A percentile compares a stretch with the other conserved stretches of the same genome.
phyloP scores from a whole-genome alignment of 2,329 filamentous ascomycete species.

The Fusarium humuli region DNA sequence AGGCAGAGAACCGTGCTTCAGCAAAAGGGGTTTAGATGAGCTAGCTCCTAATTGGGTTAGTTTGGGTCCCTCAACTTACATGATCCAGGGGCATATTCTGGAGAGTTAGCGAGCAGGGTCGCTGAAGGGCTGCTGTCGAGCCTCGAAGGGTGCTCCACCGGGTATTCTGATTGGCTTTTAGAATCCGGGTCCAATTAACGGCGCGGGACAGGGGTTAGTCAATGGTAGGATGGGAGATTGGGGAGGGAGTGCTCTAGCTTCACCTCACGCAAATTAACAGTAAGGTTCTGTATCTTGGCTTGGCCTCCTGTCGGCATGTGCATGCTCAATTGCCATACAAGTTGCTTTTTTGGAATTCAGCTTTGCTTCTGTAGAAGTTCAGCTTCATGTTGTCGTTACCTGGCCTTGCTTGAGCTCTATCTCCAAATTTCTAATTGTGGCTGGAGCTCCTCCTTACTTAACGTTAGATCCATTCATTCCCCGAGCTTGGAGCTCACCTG shows the following conservation, averaged over 20 bases:
- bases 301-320: constrained; percentile 2
- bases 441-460: constrained; percentile 18
- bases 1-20: constrained; percentile 45
- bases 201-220: constrained; percentile 36
- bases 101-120: constrained; percentile 48
- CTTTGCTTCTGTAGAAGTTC: constrained; percentile 2
- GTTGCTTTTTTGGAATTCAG: constrained; percentile 9
- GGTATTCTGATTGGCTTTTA: constrained; percentile 38
- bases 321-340: neutral
- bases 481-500: constrained; percentile 28
- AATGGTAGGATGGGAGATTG: constrained; percentile 43
- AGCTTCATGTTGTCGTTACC: neutral
- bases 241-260: constrained; percentile 38
- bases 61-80: constrained; percentile 32
- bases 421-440: neutral
- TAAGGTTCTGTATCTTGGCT: constrained; percentile 19
- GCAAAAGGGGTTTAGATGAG: constrained; percentile 51
- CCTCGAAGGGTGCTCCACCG: constrained; percentile 3
- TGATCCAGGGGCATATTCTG: constrained; percentile 42
- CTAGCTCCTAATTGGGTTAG: constrained; percentile 47
- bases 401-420: neutral
- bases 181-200: constrained; percentile 40
- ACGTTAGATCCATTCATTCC: constrained; percentile 12
- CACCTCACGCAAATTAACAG: constrained; percentile 35
- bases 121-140: constrained; percentile 31